These are phyloP conservation scores for Arthrobotrys musiformis DNA, from an alignment of 2,329 filamentous ascomycete genomes.

Conservation along the genomic window DNA sequence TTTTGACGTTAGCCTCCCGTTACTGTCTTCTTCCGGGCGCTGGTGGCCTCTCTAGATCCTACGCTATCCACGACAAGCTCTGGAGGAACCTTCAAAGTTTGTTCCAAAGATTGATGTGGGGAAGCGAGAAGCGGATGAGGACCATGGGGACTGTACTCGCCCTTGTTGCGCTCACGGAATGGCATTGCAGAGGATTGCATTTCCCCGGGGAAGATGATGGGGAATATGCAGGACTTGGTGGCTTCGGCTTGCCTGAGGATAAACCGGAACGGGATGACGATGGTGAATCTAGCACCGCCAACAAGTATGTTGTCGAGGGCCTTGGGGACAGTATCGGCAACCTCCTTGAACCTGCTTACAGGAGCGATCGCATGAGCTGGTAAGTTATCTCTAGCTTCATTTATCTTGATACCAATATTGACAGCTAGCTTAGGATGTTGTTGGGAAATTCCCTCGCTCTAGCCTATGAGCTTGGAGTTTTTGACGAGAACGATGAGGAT, in stretches of 20 bases:
- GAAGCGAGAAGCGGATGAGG: slow-evolving; percentile 70
- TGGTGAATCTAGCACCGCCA: slow-evolving; percentile 69
- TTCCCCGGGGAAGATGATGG: slow-evolving; percentile 81
- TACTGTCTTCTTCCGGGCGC: slow-evolving; percentile 83
- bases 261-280: slow-evolving; percentile 61
- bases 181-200: slow-evolving; percentile 93
- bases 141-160: slow-evolving; percentile 92
- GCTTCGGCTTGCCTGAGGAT: slow-evolving; percentile 75
- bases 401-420: slow-evolving; percentile 65
- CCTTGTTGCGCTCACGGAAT: slow-evolving; percentile 91
- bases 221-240: slow-evolving; percentile 71
- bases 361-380: slow-evolving; percentile 66
- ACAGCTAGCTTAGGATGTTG: slow-evolving; percentile 97
- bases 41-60: slow-evolving; percentile 82
- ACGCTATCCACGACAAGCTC: slow-evolving; percentile 92
- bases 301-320: slow-evolving; percentile 58
- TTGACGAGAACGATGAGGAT: slow-evolving; percentile 84
- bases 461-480: slow-evolving; percentile 93
- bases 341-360: slow-evolving; percentile 96
- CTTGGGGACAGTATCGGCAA: slow-evolving; percentile 84
- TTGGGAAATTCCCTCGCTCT: slow-evolving; percentile 89
- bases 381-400: not conserved
- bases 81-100: slow-evolving; percentile 95
- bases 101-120: slow-evolving; percentile 95
- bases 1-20: slow-evolving; percentile 89